phyloP scores from a whole-genome alignment of 2,329 filamentous ascomycete species.

The Stagonosporopsis cucurbitacearum region DNA sequence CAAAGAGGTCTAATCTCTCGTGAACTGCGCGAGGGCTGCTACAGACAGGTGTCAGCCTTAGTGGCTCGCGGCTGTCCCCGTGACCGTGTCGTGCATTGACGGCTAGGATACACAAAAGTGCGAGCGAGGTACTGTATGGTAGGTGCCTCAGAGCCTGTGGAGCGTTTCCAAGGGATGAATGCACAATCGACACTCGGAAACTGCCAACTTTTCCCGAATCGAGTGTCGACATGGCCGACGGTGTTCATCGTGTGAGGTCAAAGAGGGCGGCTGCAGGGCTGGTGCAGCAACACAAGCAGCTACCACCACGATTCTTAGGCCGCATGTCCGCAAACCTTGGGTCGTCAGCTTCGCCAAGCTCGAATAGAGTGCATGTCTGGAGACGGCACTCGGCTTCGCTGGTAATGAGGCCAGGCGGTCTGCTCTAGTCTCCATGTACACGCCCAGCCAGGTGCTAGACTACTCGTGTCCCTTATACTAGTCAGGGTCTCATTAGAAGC shows the following conservation, averaged over 20 bases:
- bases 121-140: slow-evolving; percentile 5
- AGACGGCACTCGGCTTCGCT: slow-evolving; percentile 5
- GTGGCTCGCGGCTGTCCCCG: background rate
- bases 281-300: slow-evolving; percentile 5
- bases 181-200: slow-evolving; percentile 5
- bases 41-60: background rate
- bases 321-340: background rate
- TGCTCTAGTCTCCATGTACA: too few species aligned
- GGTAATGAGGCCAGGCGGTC: slow-evolving; percentile 2
- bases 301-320: background rate
- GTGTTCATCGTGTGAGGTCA: background rate
- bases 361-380: background rate
- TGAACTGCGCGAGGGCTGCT: background rate
- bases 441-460: slow-evolving; percentile 6
- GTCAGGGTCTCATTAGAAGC: slow-evolving; percentile 24
- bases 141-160: slow-evolving; percentile 4
- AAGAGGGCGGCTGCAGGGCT: slow-evolving; percentile 4
- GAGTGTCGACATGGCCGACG: background rate
- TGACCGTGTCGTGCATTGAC: slow-evolving; percentile 9
- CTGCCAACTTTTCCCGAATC: background rate
- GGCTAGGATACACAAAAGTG: slow-evolving; percentile 5
- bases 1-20: background rate
- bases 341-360: background rate
- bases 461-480: too few species aligned
- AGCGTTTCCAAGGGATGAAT: slow-evolving; percentile 10